Evolutionary conservation across 2,329 filamentous ascomycete species (phyloP).

Genomic region (Claviceps capensis): DNA sequence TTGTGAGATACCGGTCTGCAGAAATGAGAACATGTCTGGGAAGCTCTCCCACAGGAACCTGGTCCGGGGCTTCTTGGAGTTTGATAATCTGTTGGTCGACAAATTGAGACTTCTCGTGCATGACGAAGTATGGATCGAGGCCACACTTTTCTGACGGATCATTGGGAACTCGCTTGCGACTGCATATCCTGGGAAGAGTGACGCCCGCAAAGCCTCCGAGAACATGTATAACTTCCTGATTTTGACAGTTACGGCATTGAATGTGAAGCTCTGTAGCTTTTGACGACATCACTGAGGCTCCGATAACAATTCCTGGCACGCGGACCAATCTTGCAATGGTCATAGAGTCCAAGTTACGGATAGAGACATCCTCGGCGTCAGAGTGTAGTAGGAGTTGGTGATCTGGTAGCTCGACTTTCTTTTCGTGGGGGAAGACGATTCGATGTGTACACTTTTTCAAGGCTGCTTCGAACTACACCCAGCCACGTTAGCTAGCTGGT

Average conservation of each 20-base stretch:
- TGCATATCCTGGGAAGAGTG: constrained; percentile 69
- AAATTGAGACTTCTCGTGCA: constrained; percentile 87
- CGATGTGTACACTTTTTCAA: constrained; percentile 83
- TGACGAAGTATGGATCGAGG: constrained; percentile 87
- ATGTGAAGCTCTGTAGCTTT: constrained; percentile 82
- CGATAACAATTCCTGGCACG: constrained; percentile 94
- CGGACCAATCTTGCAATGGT: constrained; percentile 91
- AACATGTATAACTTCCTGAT: constrained; percentile 56
- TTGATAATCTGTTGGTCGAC: constrained; percentile 98
- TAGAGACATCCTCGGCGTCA: constrained; percentile 77
- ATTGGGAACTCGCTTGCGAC: constrained; percentile 45
- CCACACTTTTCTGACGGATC: constrained; percentile 67
- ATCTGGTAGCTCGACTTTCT: constrained; percentile 58
- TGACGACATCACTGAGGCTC: constrained; percentile 89
- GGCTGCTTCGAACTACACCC: constrained; percentile 68
- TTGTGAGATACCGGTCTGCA: constrained; percentile 91
- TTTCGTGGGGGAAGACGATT: constrained; percentile 73
- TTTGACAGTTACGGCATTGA: constrained; percentile 75
- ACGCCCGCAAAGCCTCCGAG: constrained; percentile 80
- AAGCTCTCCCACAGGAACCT: constrained; percentile 92
- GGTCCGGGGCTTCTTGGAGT: constrained; percentile 91
- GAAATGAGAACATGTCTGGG: constrained; percentile 91
- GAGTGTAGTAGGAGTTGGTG: constrained; percentile 95
- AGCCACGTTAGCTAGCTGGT: background rate
- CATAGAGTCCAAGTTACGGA: constrained; percentile 83